These are phyloP conservation scores for Stentor roeselii DNA, from an alignment of 73 alveolate genomes.

Conservation along the genomic window DNA sequence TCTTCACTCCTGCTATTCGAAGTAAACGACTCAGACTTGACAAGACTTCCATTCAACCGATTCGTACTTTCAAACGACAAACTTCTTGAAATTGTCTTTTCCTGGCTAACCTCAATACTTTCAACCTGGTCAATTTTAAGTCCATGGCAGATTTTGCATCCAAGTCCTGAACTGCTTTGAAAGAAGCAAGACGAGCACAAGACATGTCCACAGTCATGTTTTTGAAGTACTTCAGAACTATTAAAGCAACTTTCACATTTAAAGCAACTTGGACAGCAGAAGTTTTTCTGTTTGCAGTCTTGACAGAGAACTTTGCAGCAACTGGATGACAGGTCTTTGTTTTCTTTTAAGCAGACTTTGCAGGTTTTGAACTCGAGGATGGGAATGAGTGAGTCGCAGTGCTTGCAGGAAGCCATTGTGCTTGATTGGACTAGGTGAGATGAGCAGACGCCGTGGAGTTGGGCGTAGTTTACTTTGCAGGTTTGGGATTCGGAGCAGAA, in stretches of 20 bases:
- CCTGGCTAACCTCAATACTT: too few species aligned
- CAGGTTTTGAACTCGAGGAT: not conserved
- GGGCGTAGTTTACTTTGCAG: not conserved
- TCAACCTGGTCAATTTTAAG: too few species aligned
- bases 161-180: too few species aligned
- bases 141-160: too few species aligned
- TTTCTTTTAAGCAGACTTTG: not conserved
- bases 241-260: too few species aligned
- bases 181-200: too few species aligned
- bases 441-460: not conserved
- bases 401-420: not conserved
- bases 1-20: not conserved
- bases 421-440: not conserved
- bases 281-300: not conserved
- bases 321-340: not conserved
- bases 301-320: not conserved
- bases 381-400: not conserved
- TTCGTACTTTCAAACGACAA: too few species aligned
- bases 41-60: not conserved
- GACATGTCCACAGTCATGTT: not conserved
- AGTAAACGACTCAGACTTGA: not conserved
- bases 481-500: not conserved
- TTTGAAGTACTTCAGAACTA: not conserved
- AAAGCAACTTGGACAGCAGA: not conserved
- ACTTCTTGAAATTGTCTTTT: too few species aligned